These are phyloP conservation scores for Sugiyamaella smithiae DNA, from an alignment of 805 yeast species.

Conservation along the genomic window DNA sequence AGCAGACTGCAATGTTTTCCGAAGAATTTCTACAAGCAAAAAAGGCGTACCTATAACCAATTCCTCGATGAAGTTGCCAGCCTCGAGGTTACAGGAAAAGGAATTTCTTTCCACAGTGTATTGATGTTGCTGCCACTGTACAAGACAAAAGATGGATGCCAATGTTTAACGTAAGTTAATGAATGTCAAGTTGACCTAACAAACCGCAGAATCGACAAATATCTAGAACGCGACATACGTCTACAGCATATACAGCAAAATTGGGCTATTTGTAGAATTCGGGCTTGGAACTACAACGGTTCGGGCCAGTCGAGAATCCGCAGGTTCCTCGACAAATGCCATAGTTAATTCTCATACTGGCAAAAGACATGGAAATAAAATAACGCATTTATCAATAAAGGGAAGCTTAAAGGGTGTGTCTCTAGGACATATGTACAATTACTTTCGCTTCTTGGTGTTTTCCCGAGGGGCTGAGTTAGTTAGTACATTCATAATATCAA, in stretches of 20 bases:
- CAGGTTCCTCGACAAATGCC: no score
- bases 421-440: no score
- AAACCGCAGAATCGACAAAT: slow-evolving; percentile 27
- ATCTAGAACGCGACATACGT: slow-evolving; percentile 27
- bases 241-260: slow-evolving; percentile 25
- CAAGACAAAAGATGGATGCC: slow-evolving; percentile 68
- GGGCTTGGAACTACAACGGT: neutral
- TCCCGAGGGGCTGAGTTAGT: slow-evolving; percentile 2
- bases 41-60: neutral
- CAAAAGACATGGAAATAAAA: no score
- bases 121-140: slow-evolving; percentile 69
- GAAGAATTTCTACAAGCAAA: neutral
- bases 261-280: neutral
- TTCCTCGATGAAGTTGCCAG: neutral
- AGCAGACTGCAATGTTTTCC: neutral
- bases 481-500: no score
- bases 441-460: slow-evolving; percentile 4
- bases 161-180: slow-evolving; percentile 52
- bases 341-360: no score
- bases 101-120: slow-evolving; percentile 60
- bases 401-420: no score
- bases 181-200: slow-evolving; percentile 3
- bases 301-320: neutral
- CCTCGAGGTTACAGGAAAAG: slow-evolving; percentile 38
- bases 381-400: no score